Evolutionary conservation across 1,139 yeast genomes (phyloP).

Genomic region (Candida sp.): DNA sequence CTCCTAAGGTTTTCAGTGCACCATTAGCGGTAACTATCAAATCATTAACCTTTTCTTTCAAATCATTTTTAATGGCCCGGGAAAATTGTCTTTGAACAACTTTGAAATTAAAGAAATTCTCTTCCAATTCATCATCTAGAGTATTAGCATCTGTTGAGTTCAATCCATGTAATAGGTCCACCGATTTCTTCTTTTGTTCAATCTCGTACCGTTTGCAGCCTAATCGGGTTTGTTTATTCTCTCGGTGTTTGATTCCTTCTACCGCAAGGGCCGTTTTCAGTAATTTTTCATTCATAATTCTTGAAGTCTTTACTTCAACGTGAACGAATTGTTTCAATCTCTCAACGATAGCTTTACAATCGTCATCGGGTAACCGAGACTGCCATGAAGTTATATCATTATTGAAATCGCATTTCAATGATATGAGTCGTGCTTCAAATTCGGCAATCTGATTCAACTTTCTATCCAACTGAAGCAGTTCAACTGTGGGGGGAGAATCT

Average conservation of each 20-base stretch:
- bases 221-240: slow-evolving; percentile 40
- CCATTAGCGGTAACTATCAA: slow-evolving; percentile 8
- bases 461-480: slow-evolving; percentile 2
- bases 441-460: slow-evolving; percentile 10
- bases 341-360: slow-evolving; percentile 34
- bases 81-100: slow-evolving; percentile 50
- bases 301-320: slow-evolving; percentile 29
- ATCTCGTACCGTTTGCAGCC: slow-evolving; percentile 29
- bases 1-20: background rate
- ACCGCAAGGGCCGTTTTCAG: slow-evolving; percentile 41
- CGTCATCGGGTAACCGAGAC: slow-evolving; percentile 33
- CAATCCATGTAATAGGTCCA: slow-evolving; percentile 45
- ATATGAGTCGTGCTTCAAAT: slow-evolving; percentile 7
- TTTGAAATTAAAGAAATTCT: slow-evolving; percentile 42
- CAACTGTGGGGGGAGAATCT: slow-evolving; percentile 5
- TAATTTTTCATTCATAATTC: slow-evolving; percentile 31
- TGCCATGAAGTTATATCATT: slow-evolving; percentile 40
- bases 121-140: slow-evolving; percentile 48
- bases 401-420: slow-evolving; percentile 12
- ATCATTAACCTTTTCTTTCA: slow-evolving; percentile 27
- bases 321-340: slow-evolving; percentile 37
- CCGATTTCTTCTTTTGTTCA: slow-evolving; percentile 31
- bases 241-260: slow-evolving; percentile 47
- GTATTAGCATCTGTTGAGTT: slow-evolving; percentile 33
- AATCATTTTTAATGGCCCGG: slow-evolving; percentile 41